A percentile compares a stretch with the other conserved stretches of the same genome.
Evolutionary conservation across 1,139 yeast species (phyloP).

Genomic region (Pichiaceae sp.): DNA sequence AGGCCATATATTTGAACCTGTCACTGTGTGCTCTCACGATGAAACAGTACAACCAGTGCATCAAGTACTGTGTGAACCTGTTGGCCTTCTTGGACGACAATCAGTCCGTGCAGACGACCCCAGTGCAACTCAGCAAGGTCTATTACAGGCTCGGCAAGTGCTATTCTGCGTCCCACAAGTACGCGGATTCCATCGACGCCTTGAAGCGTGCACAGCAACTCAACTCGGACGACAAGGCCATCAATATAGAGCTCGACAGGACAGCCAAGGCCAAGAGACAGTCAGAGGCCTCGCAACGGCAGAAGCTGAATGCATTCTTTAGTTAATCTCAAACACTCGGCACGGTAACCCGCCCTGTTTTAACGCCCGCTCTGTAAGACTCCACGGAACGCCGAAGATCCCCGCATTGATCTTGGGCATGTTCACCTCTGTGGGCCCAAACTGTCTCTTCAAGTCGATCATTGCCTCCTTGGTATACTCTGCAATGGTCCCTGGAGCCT

Average conservation of each 20-base stretch:
- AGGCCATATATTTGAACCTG: conserved; percentile 52
- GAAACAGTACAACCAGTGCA: conserved; percentile 35
- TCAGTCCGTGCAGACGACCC: conserved; percentile 20
- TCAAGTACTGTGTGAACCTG: conserved; percentile 46
- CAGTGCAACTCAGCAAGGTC: conserved; percentile 52
- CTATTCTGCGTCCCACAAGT: conserved; percentile 32
- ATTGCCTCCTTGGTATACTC: conserved; percentile 40
- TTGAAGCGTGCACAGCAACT: conserved; percentile 35
- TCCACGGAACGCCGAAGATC: conserved; percentile 75
- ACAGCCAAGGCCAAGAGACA: conserved; percentile 33
- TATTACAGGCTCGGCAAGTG: conserved; percentile 51
- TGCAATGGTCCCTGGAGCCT: conserved; percentile 38
- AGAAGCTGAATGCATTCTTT: conserved; percentile 13
- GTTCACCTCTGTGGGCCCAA: conserved; percentile 23
- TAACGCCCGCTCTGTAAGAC: conserved; percentile 47
- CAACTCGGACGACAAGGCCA: conserved; percentile 43
- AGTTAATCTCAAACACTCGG: conserved; percentile 32
- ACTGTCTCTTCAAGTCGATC: conserved; percentile 34
- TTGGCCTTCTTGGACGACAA: conserved; percentile 34
- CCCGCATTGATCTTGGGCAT: conserved; percentile 83
- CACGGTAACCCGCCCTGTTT: conserved; percentile 25
- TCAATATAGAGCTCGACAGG: conserved; percentile 33
- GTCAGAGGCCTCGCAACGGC: conserved; percentile 32
- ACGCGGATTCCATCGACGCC: conserved; percentile 40
- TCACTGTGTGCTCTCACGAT: conserved; percentile 45